Evolutionary conservation across 768 basidiomycete genomes (phyloP).

Genomic region (Hypholoma fasciculare): DNA sequence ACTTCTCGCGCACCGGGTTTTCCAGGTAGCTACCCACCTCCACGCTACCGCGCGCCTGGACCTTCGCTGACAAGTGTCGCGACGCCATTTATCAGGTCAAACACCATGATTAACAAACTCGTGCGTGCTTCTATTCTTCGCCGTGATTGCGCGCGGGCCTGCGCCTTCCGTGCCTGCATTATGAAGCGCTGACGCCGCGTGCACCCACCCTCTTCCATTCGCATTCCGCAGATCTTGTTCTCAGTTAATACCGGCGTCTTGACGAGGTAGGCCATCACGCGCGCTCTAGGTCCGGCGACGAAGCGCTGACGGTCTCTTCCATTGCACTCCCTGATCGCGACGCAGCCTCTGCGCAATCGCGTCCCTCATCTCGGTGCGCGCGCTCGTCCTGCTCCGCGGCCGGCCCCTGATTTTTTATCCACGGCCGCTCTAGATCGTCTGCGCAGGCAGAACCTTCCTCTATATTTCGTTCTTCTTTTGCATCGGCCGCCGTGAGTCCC

Average conservation of each 20-base stretch:
- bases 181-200: background rate
- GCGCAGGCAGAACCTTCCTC: constrained; percentile 47
- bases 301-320: background rate
- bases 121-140: constrained; percentile 22
- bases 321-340: constrained; percentile 2
- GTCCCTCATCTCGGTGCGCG: constrained; percentile 51
- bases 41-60: too few species aligned
- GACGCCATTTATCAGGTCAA: constrained; percentile 31
- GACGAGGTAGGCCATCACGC: constrained; percentile 30
- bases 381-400: background rate
- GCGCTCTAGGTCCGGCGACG: background rate
- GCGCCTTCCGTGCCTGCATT: background rate
- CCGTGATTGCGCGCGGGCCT: background rate
- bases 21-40: constrained; percentile 26
- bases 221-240: constrained; percentile 36
- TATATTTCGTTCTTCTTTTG: constrained; percentile 64
- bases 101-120: constrained; percentile 45
- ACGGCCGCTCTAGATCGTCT: constrained; percentile 38
- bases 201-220: background rate
- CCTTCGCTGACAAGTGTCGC: background rate
- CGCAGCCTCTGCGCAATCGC: constrained; percentile 53
- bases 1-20: constrained; percentile 45
- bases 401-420: background rate
- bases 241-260: constrained; percentile 42
- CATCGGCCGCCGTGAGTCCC: constrained; percentile 53